These are phyloP conservation scores for Dipteronia dyeriana DNA, from an alignment of 345 rosid genomes.

Conservation along the genomic window DNA sequence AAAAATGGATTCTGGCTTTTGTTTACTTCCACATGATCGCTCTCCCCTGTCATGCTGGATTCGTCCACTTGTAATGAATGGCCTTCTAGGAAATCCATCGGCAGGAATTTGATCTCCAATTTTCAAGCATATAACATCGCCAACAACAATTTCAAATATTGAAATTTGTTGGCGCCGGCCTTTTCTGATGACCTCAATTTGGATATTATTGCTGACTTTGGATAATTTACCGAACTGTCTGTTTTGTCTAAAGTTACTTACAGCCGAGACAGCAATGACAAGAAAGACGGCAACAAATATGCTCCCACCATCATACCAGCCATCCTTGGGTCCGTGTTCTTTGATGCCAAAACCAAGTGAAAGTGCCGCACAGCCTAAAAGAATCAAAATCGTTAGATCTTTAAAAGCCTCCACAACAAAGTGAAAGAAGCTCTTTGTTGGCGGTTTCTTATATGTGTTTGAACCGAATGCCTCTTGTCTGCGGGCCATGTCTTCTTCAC, in stretches of 20 bases:
- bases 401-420: constrained; percentile 28
- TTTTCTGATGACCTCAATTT: constrained; percentile 22
- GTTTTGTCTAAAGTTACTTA: constrained; percentile 25
- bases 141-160: constrained; percentile 34
- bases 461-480: constrained; percentile 32
- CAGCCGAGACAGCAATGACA: constrained; percentile 21
- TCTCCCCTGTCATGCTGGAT: constrained; percentile 35
- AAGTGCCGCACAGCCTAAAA: constrained; percentile 29
- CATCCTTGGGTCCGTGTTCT: constrained; percentile 26
- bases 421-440: constrained; percentile 23
- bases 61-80: constrained; percentile 29
- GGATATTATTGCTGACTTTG: constrained; percentile 18
- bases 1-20: constrained; percentile 26
- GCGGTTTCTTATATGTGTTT: constrained; percentile 38
- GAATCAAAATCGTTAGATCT: constrained; percentile 28
- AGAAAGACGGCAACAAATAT: constrained; percentile 30
- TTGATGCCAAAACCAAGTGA: constrained; percentile 34
- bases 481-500: constrained; percentile 21
- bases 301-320: constrained; percentile 38
- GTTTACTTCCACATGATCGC: constrained; percentile 13
- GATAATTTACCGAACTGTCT: constrained; percentile 29
- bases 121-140: constrained; percentile 32
- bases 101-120: constrained; percentile 41
- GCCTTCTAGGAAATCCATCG: constrained; percentile 33
- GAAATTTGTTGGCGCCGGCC: constrained; percentile 18